Evolutionary conservation across 2,329 filamentous ascomycete genomes (phyloP).

Genomic region (Chaetomiaceae sp.): DNA sequence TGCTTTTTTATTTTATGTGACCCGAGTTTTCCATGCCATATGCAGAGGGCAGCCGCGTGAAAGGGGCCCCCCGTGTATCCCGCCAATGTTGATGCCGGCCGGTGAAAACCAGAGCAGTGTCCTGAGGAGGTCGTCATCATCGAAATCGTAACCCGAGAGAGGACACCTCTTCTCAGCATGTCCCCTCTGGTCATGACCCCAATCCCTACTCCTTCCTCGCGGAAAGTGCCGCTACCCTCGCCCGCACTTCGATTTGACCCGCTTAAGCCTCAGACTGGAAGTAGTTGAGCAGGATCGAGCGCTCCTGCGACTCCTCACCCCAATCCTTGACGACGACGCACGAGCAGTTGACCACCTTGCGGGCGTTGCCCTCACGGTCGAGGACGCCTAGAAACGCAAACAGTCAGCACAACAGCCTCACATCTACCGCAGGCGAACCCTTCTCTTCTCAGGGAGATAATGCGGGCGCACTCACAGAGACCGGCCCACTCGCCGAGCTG

Average conservation of each 20-base stretch:
- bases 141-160: slow-evolving; percentile 26
- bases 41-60: slow-evolving; percentile 21
- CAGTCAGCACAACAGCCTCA: slow-evolving; percentile 11
- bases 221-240: slow-evolving; percentile 29
- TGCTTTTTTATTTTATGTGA: slow-evolving; percentile 25
- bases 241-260: slow-evolving; percentile 13
- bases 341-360: slow-evolving; percentile 99
- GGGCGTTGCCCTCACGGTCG: slow-evolving; percentile 97
- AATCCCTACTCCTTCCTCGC: background rate
- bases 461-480: slow-evolving; percentile 69
- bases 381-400: slow-evolving; percentile 64
- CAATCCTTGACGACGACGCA: slow-evolving; percentile 99
- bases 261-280: slow-evolving; percentile 85
- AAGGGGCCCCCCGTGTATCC: slow-evolving; percentile 25
- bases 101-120: slow-evolving; percentile 43
- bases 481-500: slow-evolving; percentile 99
- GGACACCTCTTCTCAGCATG: slow-evolving; percentile 28
- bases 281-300: slow-evolving; percentile 98
- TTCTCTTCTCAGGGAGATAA: background rate
- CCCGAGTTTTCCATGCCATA: slow-evolving; percentile 28
- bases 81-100: slow-evolving; percentile 36
- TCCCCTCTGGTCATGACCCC: slow-evolving; percentile 12
- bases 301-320: slow-evolving; percentile 99
- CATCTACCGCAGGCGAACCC: background rate
- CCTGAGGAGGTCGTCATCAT: slow-evolving; percentile 27